phyloP scores from a whole-genome alignment of 1,284 basidiomycete species.

The Puccinia coronata region DNA sequence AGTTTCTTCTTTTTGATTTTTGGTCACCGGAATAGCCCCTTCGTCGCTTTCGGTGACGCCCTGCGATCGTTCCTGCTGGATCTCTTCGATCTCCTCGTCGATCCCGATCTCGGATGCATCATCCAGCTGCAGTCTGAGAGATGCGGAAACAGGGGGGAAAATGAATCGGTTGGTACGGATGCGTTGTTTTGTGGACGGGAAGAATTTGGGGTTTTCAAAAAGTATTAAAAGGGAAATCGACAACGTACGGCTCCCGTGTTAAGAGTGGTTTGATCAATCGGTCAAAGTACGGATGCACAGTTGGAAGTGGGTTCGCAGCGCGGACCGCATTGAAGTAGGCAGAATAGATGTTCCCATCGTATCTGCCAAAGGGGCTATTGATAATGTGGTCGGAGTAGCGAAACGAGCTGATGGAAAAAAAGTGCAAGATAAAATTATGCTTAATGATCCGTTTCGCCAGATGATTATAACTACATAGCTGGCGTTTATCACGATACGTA shows the following conservation, averaged over 20 bases:
- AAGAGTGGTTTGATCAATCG: conserved; percentile 64
- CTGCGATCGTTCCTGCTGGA: conserved; percentile 38
- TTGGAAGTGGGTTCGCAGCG: conserved; percentile 57
- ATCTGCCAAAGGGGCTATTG: conserved; percentile 65
- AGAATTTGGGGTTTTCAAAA: too few relatives aligned
- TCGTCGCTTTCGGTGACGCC: conserved; percentile 21
- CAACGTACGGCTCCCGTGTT: conserved; percentile 60
- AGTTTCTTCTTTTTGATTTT: conserved; percentile 36
- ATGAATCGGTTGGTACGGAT: neutral
- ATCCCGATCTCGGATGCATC: conserved; percentile 46
- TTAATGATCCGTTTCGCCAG: neutral
- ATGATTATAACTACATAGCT: neutral
- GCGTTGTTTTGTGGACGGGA: neutral
- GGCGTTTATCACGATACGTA: neutral
- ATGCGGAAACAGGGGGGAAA: neutral
- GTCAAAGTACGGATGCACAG: conserved; percentile 64
- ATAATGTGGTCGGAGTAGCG: conserved; percentile 65
- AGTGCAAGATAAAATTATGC: neutral
- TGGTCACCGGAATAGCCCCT: conserved; percentile 22
- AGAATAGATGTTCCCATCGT: conserved; percentile 62
- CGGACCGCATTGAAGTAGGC: conserved; percentile 62
- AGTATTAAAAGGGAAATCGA: neutral
- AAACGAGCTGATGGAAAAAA: conserved; percentile 65
- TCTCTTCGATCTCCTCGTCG: conserved; percentile 49
- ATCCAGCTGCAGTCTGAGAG: conserved; percentile 33